These are phyloP conservation scores for Leishmania turanica DNA, from an alignment of 208 protist genomes.

Conservation along the genomic window DNA sequence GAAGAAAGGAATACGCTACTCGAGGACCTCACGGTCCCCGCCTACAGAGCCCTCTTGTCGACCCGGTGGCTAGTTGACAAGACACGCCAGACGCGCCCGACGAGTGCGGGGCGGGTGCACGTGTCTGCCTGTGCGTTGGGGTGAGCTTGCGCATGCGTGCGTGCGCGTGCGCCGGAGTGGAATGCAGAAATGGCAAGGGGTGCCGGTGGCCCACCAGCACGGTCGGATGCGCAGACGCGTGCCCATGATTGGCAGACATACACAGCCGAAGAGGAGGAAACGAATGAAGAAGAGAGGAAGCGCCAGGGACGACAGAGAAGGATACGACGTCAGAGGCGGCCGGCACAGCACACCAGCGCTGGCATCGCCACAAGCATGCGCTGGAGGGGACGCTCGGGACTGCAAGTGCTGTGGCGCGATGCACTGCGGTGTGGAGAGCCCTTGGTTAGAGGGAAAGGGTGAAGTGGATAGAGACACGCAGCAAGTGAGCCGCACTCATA, in stretches of 20 bases:
- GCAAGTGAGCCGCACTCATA: background rate
- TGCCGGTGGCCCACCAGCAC: background rate
- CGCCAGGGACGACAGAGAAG: background rate
- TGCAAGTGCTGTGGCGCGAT: background rate
- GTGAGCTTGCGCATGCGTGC: background rate
- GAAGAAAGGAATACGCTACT: background rate
- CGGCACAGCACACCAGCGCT: background rate
- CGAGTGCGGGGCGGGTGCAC: background rate
- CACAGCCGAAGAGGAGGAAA: background rate
- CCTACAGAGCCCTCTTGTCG: background rate
- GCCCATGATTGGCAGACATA: background rate
- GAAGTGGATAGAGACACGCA: background rate
- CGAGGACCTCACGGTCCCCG: background rate
- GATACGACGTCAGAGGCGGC: background rate
- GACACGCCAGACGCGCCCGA: background rate
- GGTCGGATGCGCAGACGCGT: background rate
- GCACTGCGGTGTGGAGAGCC: background rate
- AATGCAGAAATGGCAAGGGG: background rate
- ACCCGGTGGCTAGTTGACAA: background rate
- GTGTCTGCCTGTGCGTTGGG: background rate
- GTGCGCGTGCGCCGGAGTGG: background rate
- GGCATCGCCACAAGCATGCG: background rate
- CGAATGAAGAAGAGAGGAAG: too few relatives aligned
- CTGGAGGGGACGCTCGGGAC: background rate
- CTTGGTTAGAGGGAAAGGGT: background rate